phyloP scores from a whole-genome alignment of 495 filamentous ascomycete genomes.

The Rhizodiscina lignyota region DNA sequence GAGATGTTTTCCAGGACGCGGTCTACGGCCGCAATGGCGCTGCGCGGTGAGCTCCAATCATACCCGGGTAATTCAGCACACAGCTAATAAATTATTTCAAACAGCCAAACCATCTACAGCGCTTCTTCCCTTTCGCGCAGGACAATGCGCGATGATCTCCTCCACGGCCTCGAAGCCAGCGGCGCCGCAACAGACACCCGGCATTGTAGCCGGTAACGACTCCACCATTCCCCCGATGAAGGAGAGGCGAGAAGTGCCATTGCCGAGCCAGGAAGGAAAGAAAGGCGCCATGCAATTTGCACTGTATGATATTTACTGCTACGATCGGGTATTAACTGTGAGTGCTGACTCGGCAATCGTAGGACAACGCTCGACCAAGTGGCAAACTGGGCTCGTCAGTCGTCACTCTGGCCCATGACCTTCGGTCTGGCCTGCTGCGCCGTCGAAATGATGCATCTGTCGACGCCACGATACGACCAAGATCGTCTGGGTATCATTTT shows the following conservation, averaged over 20 bases:
- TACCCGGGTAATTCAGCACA: background rate
- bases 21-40: slow-evolving; percentile 47
- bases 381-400: slow-evolving; percentile 87
- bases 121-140: slow-evolving; percentile 40
- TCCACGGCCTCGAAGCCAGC: slow-evolving; percentile 42
- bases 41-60: slow-evolving; percentile 46
- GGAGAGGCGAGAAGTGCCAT: slow-evolving; percentile 56
- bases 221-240: slow-evolving; percentile 30
- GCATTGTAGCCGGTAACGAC: slow-evolving; percentile 18
- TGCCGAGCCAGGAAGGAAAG: slow-evolving; percentile 82
- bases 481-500: slow-evolving; percentile 95
- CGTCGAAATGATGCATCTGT: slow-evolving; percentile 97
- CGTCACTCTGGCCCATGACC: slow-evolving; percentile 93
- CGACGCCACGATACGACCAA: slow-evolving; percentile 89
- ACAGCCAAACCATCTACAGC: slow-evolving; percentile 45
- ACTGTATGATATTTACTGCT: slow-evolving; percentile 45
- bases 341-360: slow-evolving; percentile 7
- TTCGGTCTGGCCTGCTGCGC: slow-evolving; percentile 96
- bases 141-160: slow-evolving; percentile 36
- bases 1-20: slow-evolving; percentile 49
- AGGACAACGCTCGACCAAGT: slow-evolving; percentile 86
- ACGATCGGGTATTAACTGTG: slow-evolving; percentile 1
- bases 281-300: slow-evolving; percentile 96
- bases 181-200: slow-evolving; percentile 19
- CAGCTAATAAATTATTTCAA: background rate